A percentile compares a stretch with the other conserved stretches of the same genome.
Conservation (phyloP, 1,284 basidiomycete genomes). For the Hymenochaete sp. region DNA sequence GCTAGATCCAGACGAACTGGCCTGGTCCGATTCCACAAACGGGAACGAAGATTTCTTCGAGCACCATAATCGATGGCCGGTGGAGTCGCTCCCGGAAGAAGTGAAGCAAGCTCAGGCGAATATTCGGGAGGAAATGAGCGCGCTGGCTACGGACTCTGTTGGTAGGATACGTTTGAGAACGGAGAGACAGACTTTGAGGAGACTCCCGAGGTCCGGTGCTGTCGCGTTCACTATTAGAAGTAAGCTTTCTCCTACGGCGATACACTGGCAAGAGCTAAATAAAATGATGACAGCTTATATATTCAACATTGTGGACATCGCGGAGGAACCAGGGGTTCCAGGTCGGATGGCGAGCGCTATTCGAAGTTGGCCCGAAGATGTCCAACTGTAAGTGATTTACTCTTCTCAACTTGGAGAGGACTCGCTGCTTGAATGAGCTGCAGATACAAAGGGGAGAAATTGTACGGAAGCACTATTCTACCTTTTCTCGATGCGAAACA, state of each 20-base stretch:
- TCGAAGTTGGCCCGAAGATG: constrained; percentile 61
- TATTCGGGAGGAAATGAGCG: neutral
- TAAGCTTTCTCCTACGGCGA: neutral
- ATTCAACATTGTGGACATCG: constrained; percentile 50
- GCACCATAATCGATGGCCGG: constrained; percentile 26
- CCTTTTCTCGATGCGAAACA: constrained; percentile 41
- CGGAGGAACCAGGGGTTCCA: constrained; percentile 53
- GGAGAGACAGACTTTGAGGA: constrained; percentile 66
- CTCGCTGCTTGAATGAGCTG: constrained; percentile 7
- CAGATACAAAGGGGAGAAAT: constrained; percentile 50
- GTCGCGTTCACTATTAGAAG: constrained; percentile 71
- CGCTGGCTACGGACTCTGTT: constrained; percentile 26
- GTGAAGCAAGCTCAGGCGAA: too few relatives aligned
- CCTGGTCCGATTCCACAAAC: constrained; percentile 56
- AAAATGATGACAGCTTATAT: constrained; percentile 11
- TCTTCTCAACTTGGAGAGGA: neutral
- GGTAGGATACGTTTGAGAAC: constrained; percentile 51
- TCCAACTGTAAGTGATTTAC: constrained; percentile 32
- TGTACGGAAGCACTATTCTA: constrained; percentile 39
- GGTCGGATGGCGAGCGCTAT: constrained; percentile 61
- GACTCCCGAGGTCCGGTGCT: constrained; percentile 57
- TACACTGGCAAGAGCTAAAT: neutral
- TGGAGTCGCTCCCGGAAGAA: too few relatives aligned
- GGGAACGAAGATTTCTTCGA: constrained; percentile 53
- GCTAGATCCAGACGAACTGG: constrained; percentile 55